These are phyloP conservation scores for Xylaria venustula DNA, from an alignment of 495 filamentous ascomycete genomes.

Conservation along the genomic window DNA sequence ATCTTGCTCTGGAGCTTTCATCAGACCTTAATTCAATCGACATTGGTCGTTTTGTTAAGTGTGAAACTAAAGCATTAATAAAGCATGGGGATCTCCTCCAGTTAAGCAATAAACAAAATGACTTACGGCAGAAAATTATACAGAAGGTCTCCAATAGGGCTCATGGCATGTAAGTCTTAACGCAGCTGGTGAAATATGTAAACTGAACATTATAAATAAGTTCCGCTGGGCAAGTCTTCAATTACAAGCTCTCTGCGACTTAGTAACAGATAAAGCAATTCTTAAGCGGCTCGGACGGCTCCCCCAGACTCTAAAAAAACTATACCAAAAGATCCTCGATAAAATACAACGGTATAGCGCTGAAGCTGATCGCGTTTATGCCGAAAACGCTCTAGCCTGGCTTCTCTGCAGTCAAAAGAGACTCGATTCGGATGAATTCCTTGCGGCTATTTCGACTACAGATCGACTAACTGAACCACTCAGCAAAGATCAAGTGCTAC, in stretches of 20 bases:
- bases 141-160: constrained; percentile 21
- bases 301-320: too few relatives aligned
- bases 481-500: background rate
- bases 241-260: too few relatives aligned
- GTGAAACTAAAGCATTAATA: constrained; percentile 18
- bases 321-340: too few relatives aligned
- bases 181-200: too few relatives aligned
- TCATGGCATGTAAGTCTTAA: constrained; percentile 36
- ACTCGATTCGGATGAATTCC: background rate
- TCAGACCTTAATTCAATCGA: constrained; percentile 29
- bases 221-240: too few relatives aligned
- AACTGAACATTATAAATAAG: too few relatives aligned
- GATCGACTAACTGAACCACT: background rate
- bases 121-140: constrained; percentile 14
- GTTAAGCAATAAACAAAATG: background rate
- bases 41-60: constrained; percentile 28
- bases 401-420: background rate
- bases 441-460: background rate
- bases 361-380: background rate
- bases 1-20: constrained; percentile 29
- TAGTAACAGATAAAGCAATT: too few relatives aligned
- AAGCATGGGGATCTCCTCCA: background rate
- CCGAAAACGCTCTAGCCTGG: background rate
- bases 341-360: constrained; percentile 3
- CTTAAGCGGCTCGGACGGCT: too few relatives aligned